Base-by-base conservation (phyloP, 345 rosid species). In the Eucalyptus victrix region DNA sequence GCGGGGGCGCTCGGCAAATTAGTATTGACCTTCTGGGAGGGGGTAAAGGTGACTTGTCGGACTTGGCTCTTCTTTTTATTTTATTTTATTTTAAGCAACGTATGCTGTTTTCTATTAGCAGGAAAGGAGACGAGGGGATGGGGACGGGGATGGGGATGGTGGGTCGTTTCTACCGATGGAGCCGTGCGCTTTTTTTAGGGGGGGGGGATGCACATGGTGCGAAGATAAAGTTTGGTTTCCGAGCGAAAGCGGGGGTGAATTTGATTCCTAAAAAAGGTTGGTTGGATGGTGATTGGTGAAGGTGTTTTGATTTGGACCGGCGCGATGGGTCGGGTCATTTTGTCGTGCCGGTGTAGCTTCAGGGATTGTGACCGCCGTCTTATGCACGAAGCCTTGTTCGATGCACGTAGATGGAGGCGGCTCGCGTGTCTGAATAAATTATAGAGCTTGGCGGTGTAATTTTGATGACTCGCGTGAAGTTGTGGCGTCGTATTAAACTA, bases 401-500 rank as follows among this genome's bases (percentile, higher is more conserved):
- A 17, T 69, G 40, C 80, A 32, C 0, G 12, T 18, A 37, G 42
- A 18, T 32, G 42, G 80, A 32, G 80, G 24, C 23, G 24, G 80
- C 44, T 34, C 26, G 26, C 8, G 3, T 19, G 26, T 9, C 7
- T 17, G 21, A 67, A 16, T n/a, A 4, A 1, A n/a, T n/a, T 67
- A n/a, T 30, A 30, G 18, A 62, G 34, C 5, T 1, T 6, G 18
- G 9, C 6, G 3, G 12, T n/a, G 19, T 32, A 9, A 69, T 8
- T 32, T 67, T 32, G 12, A 32, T 1, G 80, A 42, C 80, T 32
- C 37, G 6, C 0, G 42, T 15, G 24, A 69, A 32, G 2, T 32
- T 17, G 42, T 32, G 9, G 23, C 8, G 0, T 69, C 4, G 1
- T 4, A 1, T 32, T 32, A 8, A 32, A 1, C 34, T 32, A 1